Conservation (phyloP, 192 early-diverging fungal species). For the Umbelopsis isabellina region DNA sequence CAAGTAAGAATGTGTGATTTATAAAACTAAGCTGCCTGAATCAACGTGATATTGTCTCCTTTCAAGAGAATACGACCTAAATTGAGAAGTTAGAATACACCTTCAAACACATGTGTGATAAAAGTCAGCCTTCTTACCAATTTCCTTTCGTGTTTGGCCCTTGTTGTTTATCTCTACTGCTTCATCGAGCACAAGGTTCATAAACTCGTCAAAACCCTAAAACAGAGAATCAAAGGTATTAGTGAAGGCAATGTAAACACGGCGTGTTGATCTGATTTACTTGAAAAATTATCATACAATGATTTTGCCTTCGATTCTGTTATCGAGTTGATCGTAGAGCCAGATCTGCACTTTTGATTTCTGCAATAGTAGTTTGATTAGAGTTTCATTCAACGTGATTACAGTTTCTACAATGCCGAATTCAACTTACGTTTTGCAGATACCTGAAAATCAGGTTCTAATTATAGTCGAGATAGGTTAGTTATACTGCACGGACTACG, state of each 20-base stretch:
- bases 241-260: not conserved
- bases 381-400: not conserved
- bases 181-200: conserved; percentile 93
- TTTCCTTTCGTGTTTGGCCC: conserved; percentile 69
- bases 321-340: conserved; percentile 88
- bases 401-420: not conserved
- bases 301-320: conserved; percentile 91
- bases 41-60: conserved; percentile 97
- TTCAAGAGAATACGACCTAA: conserved; percentile 88
- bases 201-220: conserved; percentile 99
- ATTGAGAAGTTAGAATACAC: not conserved
- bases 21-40: conserved; percentile 46
- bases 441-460: conserved; percentile 96
- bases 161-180: conserved; percentile 85
- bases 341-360: conserved; percentile 91
- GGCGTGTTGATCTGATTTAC: not conserved
- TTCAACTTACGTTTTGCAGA: conserved; percentile 80
- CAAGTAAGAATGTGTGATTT: conserved; percentile 28
- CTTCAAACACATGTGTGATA: not conserved
- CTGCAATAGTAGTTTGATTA: conserved; percentile 43
- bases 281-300: conserved; percentile 61
- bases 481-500: not conserved
- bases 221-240: not conserved
- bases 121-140: conserved; percentile 55
- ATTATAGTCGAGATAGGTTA: not conserved